Percentiles rank a stretch among this genome's conserved stretches.
Conservation (phyloP, 1,139 yeast species). For the Pichia sp. region DNA sequence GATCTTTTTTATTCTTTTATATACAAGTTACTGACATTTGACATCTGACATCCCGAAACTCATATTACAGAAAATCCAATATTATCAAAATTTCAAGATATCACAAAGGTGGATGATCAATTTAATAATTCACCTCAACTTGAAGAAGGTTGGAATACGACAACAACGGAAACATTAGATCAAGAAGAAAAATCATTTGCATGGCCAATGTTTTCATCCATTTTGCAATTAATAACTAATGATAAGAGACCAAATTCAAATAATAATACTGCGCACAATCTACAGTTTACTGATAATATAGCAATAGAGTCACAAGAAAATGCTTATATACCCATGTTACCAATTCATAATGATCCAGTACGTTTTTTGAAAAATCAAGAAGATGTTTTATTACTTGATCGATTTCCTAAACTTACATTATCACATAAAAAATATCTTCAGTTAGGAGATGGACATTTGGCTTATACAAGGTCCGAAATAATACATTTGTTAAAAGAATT, state of each 20-base stretch:
- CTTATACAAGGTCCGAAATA: constrained; percentile 28
- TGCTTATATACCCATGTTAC: constrained; percentile 3
- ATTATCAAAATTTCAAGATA: no score
- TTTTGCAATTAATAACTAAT: constrained; percentile 2
- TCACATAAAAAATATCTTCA: constrained; percentile 28
- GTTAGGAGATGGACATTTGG: constrained; percentile 34
- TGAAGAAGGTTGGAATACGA: neutral
- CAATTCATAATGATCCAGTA: constrained; percentile 28
- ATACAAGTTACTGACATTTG: no score
- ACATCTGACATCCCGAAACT: no score
- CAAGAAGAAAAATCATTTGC: neutral
- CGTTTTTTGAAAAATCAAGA: constrained; percentile 33
- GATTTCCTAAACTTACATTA: constrained; percentile 26
- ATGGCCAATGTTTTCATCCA: constrained; percentile 9
- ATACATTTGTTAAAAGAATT: constrained; percentile 32
- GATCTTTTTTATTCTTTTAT: no score
- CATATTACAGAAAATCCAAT: no score
- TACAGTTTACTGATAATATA: neutral
- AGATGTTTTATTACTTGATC: constrained; percentile 23
- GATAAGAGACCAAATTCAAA: neutral
- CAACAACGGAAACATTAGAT: neutral
- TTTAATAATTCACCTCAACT: neutral
- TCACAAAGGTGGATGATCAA: no score
- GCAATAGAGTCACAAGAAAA: neutral
- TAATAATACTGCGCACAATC: no score